Evolutionary conservation across 805 yeast species (phyloP), one percentile per base, ranked within the genome.

Genomic region (Grigorovia transvaalensis): DNA sequence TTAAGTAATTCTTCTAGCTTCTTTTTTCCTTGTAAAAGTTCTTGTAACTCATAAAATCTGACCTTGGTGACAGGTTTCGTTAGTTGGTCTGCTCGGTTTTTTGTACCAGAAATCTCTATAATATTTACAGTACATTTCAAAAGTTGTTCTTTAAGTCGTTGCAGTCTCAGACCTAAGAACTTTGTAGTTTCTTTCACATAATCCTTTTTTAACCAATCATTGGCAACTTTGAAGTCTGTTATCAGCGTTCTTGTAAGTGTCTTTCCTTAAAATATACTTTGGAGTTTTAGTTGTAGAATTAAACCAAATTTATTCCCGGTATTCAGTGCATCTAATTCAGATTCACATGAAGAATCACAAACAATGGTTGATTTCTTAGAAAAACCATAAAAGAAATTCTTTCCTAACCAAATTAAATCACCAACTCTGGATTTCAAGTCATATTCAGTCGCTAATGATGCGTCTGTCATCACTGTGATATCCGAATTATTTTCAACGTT

Each of bases 351-450:
- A 33, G 38, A 33, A 13, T 33, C 38, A 33, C 38, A 33, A 11
- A 33, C 38, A 11, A 33, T 33, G 8, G 15, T 33, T 33, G 38
- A 33, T 33, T 33, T n/a, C 50, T 50, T 50, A 53, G 51, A 15
- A 8, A 33, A 33, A 33, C 38, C 38, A 33, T 11, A 33, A 11
- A 33, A 33, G 38, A 33, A 33, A 11, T 33, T 33, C 15, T 33
- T 33, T 11, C 38, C 38, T 11, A 33, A 13, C 38, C 38, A 33
- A 5, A 33, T 33, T 13, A 33, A 33, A 11, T 11, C 38, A 33
- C 9, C 38, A 9, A 33, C 11, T 41, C 52, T 35, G 4, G 46
- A 23, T 40, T 50, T 45, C 4, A 23, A n/a, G 40, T 45, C 52
- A 40, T 23, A 45, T 38, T 49, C 48, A 13, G 48, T 15, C 2